Evolutionary conservation across 2,329 filamentous ascomycete species (phyloP).

Genomic region (Sporothrix sp.): DNA sequence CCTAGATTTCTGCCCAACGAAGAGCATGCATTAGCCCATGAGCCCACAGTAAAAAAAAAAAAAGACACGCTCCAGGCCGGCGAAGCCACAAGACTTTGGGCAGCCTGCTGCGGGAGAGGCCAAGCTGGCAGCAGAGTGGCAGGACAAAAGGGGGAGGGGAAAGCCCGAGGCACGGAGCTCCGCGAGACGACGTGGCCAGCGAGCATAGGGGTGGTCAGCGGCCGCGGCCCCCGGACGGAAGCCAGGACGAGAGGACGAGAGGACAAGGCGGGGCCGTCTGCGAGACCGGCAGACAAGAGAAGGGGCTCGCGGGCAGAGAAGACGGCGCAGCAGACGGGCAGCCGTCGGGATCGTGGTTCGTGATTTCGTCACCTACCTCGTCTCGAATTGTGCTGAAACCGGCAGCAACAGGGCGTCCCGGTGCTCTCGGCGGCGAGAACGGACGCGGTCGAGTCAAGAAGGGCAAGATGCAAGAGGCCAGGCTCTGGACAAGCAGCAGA

Average conservation of each 20-base stretch:
- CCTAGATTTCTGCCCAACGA: conserved; percentile 9
- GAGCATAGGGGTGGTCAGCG: too few relatives aligned
- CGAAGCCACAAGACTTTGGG: background rate
- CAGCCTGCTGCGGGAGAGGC: too few relatives aligned
- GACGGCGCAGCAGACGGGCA: background rate
- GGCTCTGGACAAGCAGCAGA: background rate
- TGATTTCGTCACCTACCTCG: conserved; percentile 5
- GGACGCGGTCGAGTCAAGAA: background rate
- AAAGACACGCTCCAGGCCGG: background rate
- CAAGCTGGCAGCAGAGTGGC: too few relatives aligned
- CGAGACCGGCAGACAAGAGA: too few relatives aligned
- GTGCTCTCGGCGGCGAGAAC: background rate
- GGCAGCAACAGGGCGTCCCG: background rate
- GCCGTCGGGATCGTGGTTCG: background rate
- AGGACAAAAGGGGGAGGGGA: too few relatives aligned
- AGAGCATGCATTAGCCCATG: background rate
- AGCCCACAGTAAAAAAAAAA: background rate
- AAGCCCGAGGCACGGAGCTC: too few relatives aligned
- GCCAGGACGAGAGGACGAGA: too few relatives aligned
- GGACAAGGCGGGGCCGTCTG: too few relatives aligned
- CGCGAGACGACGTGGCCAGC: too few relatives aligned
- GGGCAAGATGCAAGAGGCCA: background rate
- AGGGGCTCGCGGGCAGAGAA: background rate
- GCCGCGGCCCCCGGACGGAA: too few relatives aligned
- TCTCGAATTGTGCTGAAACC: conserved; percentile 1